Conservation (phyloP, 2,329 filamentous ascomycete genomes). For the Sarocladiaceae sp. region DNA sequence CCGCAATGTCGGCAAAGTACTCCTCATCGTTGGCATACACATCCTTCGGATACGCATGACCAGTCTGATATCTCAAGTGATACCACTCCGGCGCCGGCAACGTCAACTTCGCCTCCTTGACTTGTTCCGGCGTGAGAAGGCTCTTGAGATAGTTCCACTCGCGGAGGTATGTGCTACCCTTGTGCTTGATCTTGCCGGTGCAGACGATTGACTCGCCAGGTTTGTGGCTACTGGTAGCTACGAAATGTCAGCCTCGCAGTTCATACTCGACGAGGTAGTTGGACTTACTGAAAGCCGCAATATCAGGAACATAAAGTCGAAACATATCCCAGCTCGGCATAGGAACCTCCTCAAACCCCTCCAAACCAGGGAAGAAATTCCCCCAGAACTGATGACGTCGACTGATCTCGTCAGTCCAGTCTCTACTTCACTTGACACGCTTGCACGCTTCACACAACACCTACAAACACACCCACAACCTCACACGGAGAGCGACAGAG, state of each 20-base stretch:
- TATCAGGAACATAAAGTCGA: slow-evolving; percentile 1
- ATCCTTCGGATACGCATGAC: slow-evolving; percentile 40
- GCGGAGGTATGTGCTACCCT: slow-evolving; percentile 21
- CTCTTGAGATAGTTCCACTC: slow-evolving; percentile 19
- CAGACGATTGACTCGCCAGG: slow-evolving; percentile 16
- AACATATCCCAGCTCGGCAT: slow-evolving; percentile 8
- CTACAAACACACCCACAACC: too few species aligned
- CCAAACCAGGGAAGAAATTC: slow-evolving; percentile 4
- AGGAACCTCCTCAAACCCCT: slow-evolving; percentile 1
- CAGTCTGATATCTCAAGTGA: slow-evolving; percentile 42
- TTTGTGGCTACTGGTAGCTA: slow-evolving; percentile 12
- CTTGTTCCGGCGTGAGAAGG: slow-evolving; percentile 46
- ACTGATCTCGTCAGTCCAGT: too few species aligned
- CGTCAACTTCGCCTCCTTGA: slow-evolving; percentile 58
- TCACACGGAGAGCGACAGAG: not conserved
- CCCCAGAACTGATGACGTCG: slow-evolving; percentile 4
- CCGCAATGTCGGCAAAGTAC: slow-evolving; percentile 47
- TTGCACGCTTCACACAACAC: too few species aligned
- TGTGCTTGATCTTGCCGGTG: slow-evolving; percentile 26
- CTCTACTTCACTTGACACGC: too few species aligned
- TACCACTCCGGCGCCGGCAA: slow-evolving; percentile 59
- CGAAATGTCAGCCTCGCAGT: slow-evolving; percentile 14
- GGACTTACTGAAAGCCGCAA: slow-evolving; percentile 24
- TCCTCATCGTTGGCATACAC: slow-evolving; percentile 41
- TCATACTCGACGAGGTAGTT: slow-evolving; percentile 27